These are phyloP conservation scores for Pleurotus salmoneostramineus DNA, from an alignment of 768 basidiomycete genomes.

Conservation along the genomic window DNA sequence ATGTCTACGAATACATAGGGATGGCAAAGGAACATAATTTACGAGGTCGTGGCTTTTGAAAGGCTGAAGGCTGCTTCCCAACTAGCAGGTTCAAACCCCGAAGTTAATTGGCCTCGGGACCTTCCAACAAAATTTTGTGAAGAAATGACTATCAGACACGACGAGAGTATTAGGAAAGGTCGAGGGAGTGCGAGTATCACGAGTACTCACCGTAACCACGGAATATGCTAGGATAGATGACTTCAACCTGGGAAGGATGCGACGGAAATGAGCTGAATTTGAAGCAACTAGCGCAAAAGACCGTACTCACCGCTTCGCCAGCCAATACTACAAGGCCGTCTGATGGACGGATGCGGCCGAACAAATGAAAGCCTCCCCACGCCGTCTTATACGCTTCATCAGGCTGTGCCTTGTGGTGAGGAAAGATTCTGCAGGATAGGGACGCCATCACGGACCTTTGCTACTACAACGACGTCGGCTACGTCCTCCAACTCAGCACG, in stretches of 20 bases:
- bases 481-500: constrained; percentile 18
- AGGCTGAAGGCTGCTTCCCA: constrained; percentile 55
- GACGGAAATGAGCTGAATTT: background rate
- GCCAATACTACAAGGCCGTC: constrained; percentile 58
- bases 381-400: constrained; percentile 41
- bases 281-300: constrained; percentile 1
- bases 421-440: background rate
- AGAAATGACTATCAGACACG: constrained; percentile 33
- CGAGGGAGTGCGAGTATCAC: background rate
- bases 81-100: constrained; percentile 27
- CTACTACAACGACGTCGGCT: constrained; percentile 50
- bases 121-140: constrained; percentile 51
- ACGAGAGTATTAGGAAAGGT: constrained; percentile 1
- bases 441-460: constrained; percentile 33
- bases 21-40: background rate
- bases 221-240: constrained; percentile 23
- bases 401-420: constrained; percentile 29
- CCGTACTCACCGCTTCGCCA: constrained; percentile 42
- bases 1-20: background rate
- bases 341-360: constrained; percentile 53
- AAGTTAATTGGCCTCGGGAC: constrained; percentile 28
- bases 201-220: constrained; percentile 42
- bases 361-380: constrained; percentile 54
- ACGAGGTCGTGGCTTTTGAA: constrained; percentile 31
- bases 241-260: background rate